Evolutionary conservation across 192 early-diverging fungal genomes (phyloP).

Genomic region (Coemansia umbellata): DNA sequence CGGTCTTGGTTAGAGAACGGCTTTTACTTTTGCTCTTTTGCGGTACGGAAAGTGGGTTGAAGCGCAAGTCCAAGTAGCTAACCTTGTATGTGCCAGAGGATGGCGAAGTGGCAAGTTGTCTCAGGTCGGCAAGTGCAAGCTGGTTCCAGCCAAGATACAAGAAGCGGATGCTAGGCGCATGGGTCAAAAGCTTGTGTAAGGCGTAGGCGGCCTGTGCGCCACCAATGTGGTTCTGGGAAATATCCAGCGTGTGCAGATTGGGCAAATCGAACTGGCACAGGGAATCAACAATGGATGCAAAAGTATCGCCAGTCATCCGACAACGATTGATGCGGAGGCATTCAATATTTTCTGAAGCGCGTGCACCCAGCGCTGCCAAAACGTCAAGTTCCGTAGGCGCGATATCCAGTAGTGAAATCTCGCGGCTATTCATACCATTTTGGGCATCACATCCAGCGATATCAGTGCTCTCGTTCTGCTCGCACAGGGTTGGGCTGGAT

Average conservation of each 20-base stretch:
- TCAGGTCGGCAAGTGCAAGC: conserved; percentile 29
- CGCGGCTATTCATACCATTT: conserved; percentile 43
- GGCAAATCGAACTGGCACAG: conserved; percentile 25
- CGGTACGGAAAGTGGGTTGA: conserved; percentile 30
- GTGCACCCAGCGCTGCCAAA: conserved; percentile 27
- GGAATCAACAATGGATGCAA: conserved; percentile 26
- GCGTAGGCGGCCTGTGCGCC: conserved; percentile 25
- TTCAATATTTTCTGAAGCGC: conserved; percentile 35
- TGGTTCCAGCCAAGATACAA: conserved; percentile 49
- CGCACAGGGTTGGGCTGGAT: conserved; percentile 31
- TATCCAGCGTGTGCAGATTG: conserved; percentile 30
- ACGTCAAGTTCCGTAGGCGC: conserved; percentile 30
- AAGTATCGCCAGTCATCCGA: conserved; percentile 30
- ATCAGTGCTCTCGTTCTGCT: background rate
- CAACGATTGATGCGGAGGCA: conserved; percentile 50
- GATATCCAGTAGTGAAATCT: conserved; percentile 32
- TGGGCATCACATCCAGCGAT: background rate
- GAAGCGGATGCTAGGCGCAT: conserved; percentile 16
- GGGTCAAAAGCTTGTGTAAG: conserved; percentile 27
- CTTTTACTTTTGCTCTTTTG: conserved; percentile 6
- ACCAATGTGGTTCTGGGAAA: conserved; percentile 42
- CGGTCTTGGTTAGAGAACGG: background rate
- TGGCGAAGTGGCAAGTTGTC: background rate
- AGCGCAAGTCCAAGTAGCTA: conserved; percentile 31
- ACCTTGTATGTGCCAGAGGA: conserved; percentile 4